Percentiles rank a stretch among this genome's conserved stretches.
Evolutionary conservation across 2,329 filamentous ascomycete species (phyloP).

Genomic region (Tolypocladium inflatum): DNA sequence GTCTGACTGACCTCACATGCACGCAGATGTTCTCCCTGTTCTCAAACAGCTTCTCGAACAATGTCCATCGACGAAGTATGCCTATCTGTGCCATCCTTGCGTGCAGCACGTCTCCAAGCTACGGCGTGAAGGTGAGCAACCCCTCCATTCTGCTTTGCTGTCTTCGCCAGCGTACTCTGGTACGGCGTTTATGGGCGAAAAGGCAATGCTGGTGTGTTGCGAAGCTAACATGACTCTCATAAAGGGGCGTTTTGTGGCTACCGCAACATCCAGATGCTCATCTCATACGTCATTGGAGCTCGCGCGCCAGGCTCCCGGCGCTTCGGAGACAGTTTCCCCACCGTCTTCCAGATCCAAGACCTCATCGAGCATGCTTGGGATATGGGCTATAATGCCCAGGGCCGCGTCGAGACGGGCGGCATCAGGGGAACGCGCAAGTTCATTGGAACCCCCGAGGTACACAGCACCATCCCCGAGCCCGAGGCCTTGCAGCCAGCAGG

Average conservation of each 20-base stretch:
- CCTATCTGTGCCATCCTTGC: conserved; percentile 69
- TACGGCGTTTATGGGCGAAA: not conserved
- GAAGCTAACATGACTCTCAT: not conserved
- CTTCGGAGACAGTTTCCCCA: conserved; percentile 56
- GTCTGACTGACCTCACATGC: conserved; percentile 5
- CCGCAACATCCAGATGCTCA: conserved; percentile 86
- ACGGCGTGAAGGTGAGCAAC: conserved; percentile 51
- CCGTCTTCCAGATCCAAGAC: conserved; percentile 75
- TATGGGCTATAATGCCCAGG: conserved; percentile 65
- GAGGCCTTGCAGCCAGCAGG: not conserved
- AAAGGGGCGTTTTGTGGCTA: conserved; percentile 87
- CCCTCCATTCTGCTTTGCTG: not conserved
- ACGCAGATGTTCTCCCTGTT: conserved; percentile 47
- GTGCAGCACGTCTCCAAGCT: conserved; percentile 78
- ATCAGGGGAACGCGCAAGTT: conserved; percentile 87
- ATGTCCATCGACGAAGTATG: conserved; percentile 51
- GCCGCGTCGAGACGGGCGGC: conserved; percentile 74
- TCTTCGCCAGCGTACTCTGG: too few relatives aligned
- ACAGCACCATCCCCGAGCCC: not conserved
- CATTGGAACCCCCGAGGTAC: conserved; percentile 84
- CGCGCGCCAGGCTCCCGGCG: conserved; percentile 44
- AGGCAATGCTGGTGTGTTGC: not conserved
- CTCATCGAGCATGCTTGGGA: conserved; percentile 86
- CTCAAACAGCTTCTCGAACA: conserved; percentile 55
- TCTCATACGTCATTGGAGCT: conserved; percentile 63